phyloP scores from a whole-genome alignment of 1,284 basidiomycete genomes.

The Fistulina hepatica region DNA sequence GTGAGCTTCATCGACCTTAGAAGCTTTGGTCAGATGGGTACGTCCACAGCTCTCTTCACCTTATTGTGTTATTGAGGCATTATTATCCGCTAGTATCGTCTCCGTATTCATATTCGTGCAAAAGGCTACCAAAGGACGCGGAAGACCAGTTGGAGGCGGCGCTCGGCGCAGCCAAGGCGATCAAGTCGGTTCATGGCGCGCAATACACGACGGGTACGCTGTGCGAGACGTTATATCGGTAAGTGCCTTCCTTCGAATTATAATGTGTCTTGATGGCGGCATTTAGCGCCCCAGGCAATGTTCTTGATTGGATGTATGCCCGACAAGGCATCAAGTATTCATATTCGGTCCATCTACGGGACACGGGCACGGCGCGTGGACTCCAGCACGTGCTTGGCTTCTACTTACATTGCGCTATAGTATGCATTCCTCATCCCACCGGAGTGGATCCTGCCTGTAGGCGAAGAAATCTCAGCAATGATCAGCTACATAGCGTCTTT shows the following conservation, averaged over 20 bases:
- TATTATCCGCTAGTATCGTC: slow-evolving; percentile 36
- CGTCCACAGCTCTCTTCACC: slow-evolving; percentile 19
- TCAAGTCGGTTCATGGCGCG: slow-evolving; percentile 48
- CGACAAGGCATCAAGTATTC: slow-evolving; percentile 58
- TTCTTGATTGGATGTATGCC: slow-evolving; percentile 69
- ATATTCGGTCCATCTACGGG: slow-evolving; percentile 69
- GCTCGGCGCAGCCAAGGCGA: slow-evolving; percentile 56
- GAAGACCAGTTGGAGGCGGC: slow-evolving; percentile 78
- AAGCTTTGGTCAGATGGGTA: slow-evolving; percentile 78
- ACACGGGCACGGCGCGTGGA: slow-evolving; percentile 66
- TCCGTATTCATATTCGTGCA: slow-evolving; percentile 71
- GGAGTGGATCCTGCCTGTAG: slow-evolving; percentile 64
- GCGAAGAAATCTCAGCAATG: slow-evolving; percentile 63
- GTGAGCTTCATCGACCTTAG: slow-evolving; percentile 66
- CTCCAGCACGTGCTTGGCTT: background rate
- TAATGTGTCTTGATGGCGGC: slow-evolving; percentile 1
- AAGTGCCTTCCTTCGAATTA: slow-evolving; percentile 15
- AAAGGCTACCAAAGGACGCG: slow-evolving; percentile 56
- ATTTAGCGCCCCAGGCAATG: slow-evolving; percentile 57
- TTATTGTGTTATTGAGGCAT: slow-evolving; percentile 1
- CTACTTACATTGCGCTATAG: slow-evolving; percentile 31
- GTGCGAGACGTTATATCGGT: slow-evolving; percentile 59
- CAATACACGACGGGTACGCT: slow-evolving; percentile 49
- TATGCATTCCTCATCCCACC: slow-evolving; percentile 75
- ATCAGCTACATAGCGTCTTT: slow-evolving; percentile 60